Evolutionary conservation across 192 early-diverging fungal species (phyloP), one percentile per base, ranked within the genome.

Genomic region (Linnemannia exigua): DNA sequence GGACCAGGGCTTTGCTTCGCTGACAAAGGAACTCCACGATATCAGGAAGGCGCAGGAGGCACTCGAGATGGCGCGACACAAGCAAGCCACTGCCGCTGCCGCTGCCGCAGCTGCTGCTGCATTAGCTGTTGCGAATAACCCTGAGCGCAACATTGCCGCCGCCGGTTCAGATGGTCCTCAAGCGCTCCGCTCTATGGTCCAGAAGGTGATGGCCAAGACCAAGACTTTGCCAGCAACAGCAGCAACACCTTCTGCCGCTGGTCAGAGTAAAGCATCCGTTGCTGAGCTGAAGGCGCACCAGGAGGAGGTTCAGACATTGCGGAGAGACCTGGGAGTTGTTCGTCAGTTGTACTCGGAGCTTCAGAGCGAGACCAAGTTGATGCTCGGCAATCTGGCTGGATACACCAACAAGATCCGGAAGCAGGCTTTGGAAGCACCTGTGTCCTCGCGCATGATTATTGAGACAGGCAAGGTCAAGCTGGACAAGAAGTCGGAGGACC

Each of bases 391-490:
- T 8, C 72, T 88, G 31, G 74, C 79, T 8, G 85, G 89, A 9
- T 89, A 91, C 36, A 76, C 89, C 22, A 66, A 31, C 20, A 71
- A 80, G 44, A 76, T 88, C 25, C 80, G 85, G 16, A 77, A 89
- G 51, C 80, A 87, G n/a, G 84, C 84, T 31, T 50, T 80, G 63
- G 81, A 84, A 2, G 54, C 75, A 31, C 79, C 87, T 0, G 69
- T 83, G 16, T 88, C 87, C 1, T 83, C 89, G 47, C 80, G 89
- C 11, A 67, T 80, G 78, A 90, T 91, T 54, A 93, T 94, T n/a
- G 92, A 93, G 69, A 82, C 86, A 28, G 93, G 92, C 51, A 93
- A 93, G 77, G 71, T 76, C 70, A 89, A 89, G 79, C 87, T 94
- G 37, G 92, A 91, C 46, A 87, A 87, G 63, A 84, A 88, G 52